phyloP scores from a whole-genome alignment of 176 grass and related monocot genomes.

The Oryza australiensis region DNA sequence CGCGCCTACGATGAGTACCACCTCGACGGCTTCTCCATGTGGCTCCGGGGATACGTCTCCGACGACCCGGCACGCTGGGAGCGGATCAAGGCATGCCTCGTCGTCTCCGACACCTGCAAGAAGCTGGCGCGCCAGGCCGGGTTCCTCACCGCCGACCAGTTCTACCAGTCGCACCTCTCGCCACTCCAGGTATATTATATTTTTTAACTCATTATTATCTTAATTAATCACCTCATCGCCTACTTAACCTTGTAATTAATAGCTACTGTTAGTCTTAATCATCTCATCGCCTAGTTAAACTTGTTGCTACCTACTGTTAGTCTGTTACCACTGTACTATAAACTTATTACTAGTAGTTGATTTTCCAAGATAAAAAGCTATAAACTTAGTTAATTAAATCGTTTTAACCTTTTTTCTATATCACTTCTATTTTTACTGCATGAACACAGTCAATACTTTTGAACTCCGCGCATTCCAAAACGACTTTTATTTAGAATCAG shows the following conservation, averaged over 20 bases:
- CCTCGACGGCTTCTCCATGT: constrained; percentile 78
- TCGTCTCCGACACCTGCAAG: constrained; percentile 69
- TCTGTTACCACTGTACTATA: background rate
- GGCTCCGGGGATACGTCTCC: constrained; percentile 67
- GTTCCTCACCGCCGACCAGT: constrained; percentile 56
- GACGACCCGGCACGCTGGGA: constrained; percentile 61
- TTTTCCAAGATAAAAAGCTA: too few species aligned
- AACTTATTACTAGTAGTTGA: background rate
- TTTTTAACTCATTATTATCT: background rate
- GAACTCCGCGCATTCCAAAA: too few species aligned
- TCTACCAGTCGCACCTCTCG: constrained; percentile 58
- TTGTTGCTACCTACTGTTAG: background rate
- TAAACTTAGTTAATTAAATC: too few species aligned
- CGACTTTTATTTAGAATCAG: too few species aligned
- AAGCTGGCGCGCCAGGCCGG: constrained; percentile 46
- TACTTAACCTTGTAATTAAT: background rate
- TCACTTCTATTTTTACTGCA: too few species aligned
- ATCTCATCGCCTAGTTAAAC: background rate
- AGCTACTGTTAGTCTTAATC: background rate
- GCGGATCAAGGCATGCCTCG: constrained; percentile 64
- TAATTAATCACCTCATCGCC: background rate
- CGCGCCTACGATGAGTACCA: constrained; percentile 77
- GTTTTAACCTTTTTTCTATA: too few species aligned
- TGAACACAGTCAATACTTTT: too few species aligned
- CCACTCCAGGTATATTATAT: constrained; percentile 65